phyloP scores from a whole-genome alignment of 2,329 filamentous ascomycete genomes.

The Alternaria gaisen region DNA sequence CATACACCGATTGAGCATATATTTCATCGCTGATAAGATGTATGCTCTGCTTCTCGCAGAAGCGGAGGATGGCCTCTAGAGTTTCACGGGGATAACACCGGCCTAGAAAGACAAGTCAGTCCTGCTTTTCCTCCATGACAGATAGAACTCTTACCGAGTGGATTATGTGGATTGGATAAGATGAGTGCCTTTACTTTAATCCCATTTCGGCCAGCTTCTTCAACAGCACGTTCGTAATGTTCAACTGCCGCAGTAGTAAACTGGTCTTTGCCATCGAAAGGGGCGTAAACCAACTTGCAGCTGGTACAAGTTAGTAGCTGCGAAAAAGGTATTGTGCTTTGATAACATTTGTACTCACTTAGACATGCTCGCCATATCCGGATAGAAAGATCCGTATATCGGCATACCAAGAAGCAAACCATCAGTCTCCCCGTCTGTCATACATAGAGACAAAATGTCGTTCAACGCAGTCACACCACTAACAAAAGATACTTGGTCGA shows the following conservation, averaged over 20 bases:
- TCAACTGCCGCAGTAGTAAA: conserved; percentile 26
- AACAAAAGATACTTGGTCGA: conserved; percentile 10
- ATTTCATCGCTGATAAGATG: conserved; percentile 68
- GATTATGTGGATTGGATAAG: conserved; percentile 63
- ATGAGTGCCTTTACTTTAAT: conserved; percentile 56
- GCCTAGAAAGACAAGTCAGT: neutral
- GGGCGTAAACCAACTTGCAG: conserved; percentile 12
- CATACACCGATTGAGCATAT: conserved; percentile 63
- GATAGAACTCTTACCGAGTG: conserved; percentile 50
- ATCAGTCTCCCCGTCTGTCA: conserved; percentile 12
- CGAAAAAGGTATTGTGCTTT: neutral
- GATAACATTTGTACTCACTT: neutral
- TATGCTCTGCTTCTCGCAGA: conserved; percentile 61
- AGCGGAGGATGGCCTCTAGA: conserved; percentile 55
- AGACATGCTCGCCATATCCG: conserved; percentile 16
- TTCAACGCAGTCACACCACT: conserved; percentile 13
- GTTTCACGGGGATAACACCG: conserved; percentile 48
- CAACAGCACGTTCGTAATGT: conserved; percentile 52
- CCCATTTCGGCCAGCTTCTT: conserved; percentile 43
- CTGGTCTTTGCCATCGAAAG: conserved; percentile 6
- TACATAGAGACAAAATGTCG: conserved; percentile 11
- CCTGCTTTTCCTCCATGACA: neutral
- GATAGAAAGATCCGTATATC: conserved; percentile 13
- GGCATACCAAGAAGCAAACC: conserved; percentile 17
- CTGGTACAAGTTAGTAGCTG: neutral